phyloP scores from a whole-genome alignment of 306 rosid genomes.

The Inga leiocalycina region DNA sequence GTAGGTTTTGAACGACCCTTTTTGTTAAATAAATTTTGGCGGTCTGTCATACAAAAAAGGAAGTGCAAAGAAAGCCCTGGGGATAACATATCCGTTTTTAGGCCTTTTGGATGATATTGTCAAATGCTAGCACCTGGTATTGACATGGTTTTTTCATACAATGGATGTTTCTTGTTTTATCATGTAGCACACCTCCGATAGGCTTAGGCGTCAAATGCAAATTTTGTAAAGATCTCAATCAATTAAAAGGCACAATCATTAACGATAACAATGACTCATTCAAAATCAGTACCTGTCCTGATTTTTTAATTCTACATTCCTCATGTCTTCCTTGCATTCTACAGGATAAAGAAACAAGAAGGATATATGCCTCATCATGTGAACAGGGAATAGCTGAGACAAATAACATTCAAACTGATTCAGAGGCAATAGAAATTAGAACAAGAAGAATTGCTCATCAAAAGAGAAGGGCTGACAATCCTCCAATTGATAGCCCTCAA shows the following conservation, averaged over 20 bases:
- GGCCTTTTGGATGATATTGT: neutral
- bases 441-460: too few species aligned
- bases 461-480: too few species aligned
- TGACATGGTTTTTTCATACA: neutral
- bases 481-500: too few species aligned
- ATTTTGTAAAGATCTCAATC: neutral
- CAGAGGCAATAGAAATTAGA: too few species aligned
- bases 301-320: conserved; percentile 5
- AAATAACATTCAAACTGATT: too few species aligned
- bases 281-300: neutral
- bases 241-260: neutral
- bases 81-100: neutral
- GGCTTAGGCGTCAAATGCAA: neutral
- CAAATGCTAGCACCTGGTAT: neutral
- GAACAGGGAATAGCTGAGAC: too few species aligned
- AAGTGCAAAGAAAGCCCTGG: neutral
- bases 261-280: neutral
- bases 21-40: neutral
- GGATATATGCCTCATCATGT: too few species aligned
- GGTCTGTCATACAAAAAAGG: neutral
- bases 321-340: neutral
- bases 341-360: neutral
- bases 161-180: neutral
- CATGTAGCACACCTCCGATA: neutral
- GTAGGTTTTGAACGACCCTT: conserved; percentile 39